Evolutionary conservation across 1,139 yeast genomes (phyloP).

Genomic region (Arxiozyma heterogenica): DNA sequence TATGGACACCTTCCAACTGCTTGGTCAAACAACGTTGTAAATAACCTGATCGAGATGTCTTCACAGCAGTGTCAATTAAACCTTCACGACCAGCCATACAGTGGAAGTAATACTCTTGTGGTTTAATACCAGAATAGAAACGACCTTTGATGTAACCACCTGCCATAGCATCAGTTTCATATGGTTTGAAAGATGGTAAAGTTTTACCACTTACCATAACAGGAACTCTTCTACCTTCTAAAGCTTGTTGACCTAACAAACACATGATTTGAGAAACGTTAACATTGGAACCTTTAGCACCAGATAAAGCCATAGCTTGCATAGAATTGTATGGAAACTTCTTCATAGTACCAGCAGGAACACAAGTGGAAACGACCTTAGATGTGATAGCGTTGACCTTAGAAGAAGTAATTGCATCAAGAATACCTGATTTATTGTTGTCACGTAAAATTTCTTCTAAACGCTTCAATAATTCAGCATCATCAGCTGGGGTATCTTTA

Average conservation of each 20-base stretch:
- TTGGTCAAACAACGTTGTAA: slow-evolving; percentile 97
- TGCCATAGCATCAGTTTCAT: slow-evolving; percentile 94
- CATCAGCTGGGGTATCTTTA: slow-evolving; percentile 42
- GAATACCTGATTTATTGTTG: slow-evolving; percentile 80
- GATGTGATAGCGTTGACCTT: slow-evolving; percentile 89
- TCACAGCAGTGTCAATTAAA: slow-evolving; percentile 97
- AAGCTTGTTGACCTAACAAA: slow-evolving; percentile 95
- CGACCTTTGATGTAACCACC: slow-evolving; percentile 98
- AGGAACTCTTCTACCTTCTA: slow-evolving; percentile 99
- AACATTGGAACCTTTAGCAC: slow-evolving; percentile 98
- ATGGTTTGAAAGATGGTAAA: slow-evolving; percentile 91
- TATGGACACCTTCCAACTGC: slow-evolving; percentile 95
- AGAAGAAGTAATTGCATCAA: slow-evolving; percentile 93
- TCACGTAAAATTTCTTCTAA: slow-evolving; percentile 93
- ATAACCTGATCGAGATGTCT: slow-evolving; percentile 97
- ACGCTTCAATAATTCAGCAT: slow-evolving; percentile 76
- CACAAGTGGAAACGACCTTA: slow-evolving; percentile 85
- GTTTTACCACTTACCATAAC: slow-evolving; percentile 99
- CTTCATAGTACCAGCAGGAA: slow-evolving; percentile 94
- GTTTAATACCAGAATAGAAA: slow-evolving; percentile 94
- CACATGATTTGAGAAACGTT: slow-evolving; percentile 99
- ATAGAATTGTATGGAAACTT: slow-evolving; percentile 91
- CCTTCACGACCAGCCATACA: slow-evolving; percentile 99
- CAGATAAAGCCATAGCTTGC: slow-evolving; percentile 99
- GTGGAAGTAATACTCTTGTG: slow-evolving; percentile 99